Percentiles rank a stretch among this genome's conserved stretches.
Evolutionary conservation across 2,329 filamentous ascomycete genomes (phyloP).

Genomic region (Ambrosiella xylebori): DNA sequence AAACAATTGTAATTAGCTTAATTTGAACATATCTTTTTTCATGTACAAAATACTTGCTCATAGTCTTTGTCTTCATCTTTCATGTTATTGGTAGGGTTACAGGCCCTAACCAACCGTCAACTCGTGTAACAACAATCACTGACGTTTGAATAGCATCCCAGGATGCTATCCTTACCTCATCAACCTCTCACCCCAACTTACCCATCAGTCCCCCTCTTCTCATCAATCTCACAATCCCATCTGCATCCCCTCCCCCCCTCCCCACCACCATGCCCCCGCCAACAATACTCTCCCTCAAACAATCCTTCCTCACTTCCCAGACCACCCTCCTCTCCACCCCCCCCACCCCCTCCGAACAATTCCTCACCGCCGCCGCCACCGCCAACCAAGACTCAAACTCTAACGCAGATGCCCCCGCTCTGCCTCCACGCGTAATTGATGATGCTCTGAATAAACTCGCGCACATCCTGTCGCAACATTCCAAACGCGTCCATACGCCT

Average conservation of each 20-base stretch:
- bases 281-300: conserved; percentile 44
- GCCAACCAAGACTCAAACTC: conserved; percentile 21
- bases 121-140: no score
- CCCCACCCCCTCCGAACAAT: conserved; percentile 29
- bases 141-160: no score
- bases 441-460: conserved; percentile 43
- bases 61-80: no score
- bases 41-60: no score
- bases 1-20: no score
- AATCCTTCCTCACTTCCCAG: conserved; percentile 22
- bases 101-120: no score
- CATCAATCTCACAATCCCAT: background rate
- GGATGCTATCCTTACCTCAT: no score
- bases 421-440: conserved; percentile 34
- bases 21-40: no score
- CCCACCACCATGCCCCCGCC: conserved; percentile 21
- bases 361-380: conserved; percentile 27
- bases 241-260: background rate
- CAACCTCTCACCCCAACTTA: no score
- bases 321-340: conserved; percentile 45
- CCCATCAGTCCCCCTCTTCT: no score
- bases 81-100: no score
- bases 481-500: conserved; percentile 46
- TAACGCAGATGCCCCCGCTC: conserved; percentile 15
- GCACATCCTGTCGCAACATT: conserved; percentile 45